Evolutionary conservation across 352 stramenopile genomes (phyloP), one percentile per base, ranked within the genome.

Genomic region (Globisporangium barbulae): DNA sequence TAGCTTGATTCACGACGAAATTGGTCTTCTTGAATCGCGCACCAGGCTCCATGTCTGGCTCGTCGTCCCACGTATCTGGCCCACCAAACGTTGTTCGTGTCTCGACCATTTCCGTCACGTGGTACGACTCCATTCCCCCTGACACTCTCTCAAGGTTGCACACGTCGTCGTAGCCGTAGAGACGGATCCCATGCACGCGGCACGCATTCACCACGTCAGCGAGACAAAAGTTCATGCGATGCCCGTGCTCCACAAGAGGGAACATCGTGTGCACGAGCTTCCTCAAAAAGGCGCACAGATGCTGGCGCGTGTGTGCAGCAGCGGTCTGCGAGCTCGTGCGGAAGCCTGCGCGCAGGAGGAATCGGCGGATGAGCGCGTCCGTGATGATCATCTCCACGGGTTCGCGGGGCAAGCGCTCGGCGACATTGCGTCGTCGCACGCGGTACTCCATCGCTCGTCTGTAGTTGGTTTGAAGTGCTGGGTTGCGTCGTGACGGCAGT

Each of bases 151-250:
- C 70, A 28, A 93, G 53, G 50, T 79, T 53, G 60, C 80, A 90
- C 68, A 90, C 74, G 53, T 93, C 84, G 64, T 93, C 83, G 67
- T 90, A 93, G 50, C 86, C 86, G 47, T 95, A 95, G 59, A 95
- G 61, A 6, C 71, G 70, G 53, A 93, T 90, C 13, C 82, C 83
- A 45, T 86, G 81, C 54, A 86, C 67, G 30, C 75, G 71, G 33
- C 79, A 93, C 8, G 83, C 78, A 13, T 69, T 74, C 64, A 93
- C 69, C 37, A 93, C 84, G 42, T 95, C 79, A n/a, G 79, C 65
- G 19, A 93, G 67, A 10, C 69, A 70, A 48, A 93, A 77, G 53
- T 55, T 78, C 25, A 70, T 58, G 39, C 83, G 70, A 0, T 64
- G 53, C 58, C 83, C 71, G 54, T 83, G 73, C 21, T 80, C 66